Evolutionary conservation across 805 yeast species (phyloP), one percentile per base, ranked within the genome.

Genomic region (Starmerella apis): DNA sequence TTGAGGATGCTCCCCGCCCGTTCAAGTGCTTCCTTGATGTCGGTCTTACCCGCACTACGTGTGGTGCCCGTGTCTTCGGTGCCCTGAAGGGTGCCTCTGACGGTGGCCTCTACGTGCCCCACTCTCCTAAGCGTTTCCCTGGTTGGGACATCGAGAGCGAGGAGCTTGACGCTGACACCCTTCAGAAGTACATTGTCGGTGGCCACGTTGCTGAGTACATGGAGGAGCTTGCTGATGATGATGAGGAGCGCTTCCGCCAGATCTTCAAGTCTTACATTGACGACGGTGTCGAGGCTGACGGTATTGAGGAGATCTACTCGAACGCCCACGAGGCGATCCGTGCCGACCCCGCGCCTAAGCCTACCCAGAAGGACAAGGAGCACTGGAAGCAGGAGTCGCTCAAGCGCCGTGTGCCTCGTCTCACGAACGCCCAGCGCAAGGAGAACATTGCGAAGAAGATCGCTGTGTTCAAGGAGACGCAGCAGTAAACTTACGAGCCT

Each of bases 181-280:
- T 92, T 74, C 86, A 96, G 86, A 86, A 86, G 77, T 92, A 92
- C 94, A 92, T 92, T 80, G 83, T 90, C 71, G 97, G 95, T 79
- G 97, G 97, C 75, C 98, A 92, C 84, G 88, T 92, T 70, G 82
- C 98, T 69, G 97, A 92, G 81, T 92, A 92, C 92, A 92, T 92
- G 96, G 98, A 92, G 81, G 97, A 90, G 80, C 85, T 92, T 72
- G 90, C 92, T 74, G 98, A 92, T 69, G 98, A 90, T 74, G 98
- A 90, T 83, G 98, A 90, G 80, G 98, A 90, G 81, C 90, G 92
- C 79, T 90, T 81, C 95, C 81, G 81, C 74, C 80, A 85, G 70
- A 79, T 90, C 71, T 90, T 90, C 94, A 82, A 84, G 79, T 80
- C 87, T 67, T 92, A 92, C 90, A 73, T 92, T 64, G 95, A 81